Conservation (phyloP, 768 basidiomycete species). For the Mycena rosella region DNA sequence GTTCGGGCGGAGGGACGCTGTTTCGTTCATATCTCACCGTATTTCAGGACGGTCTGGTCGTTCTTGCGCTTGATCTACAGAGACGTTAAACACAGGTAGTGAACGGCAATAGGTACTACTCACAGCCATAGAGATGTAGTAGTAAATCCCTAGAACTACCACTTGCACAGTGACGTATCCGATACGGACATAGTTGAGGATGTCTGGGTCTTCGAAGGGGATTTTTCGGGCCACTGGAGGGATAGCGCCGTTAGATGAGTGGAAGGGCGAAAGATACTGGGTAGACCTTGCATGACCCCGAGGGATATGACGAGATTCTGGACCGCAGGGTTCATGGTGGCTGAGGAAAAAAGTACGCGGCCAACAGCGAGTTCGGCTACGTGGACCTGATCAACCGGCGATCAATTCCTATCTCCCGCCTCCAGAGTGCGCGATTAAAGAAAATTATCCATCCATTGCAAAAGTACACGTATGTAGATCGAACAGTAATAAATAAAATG, state of each 20-base stretch:
- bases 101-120: slow-evolving; percentile 40
- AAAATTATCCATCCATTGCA: neutral
- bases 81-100: slow-evolving; percentile 1
- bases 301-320: slow-evolving; percentile 92
- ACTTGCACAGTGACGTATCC: slow-evolving; percentile 85
- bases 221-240: slow-evolving; percentile 87
- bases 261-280: neutral
- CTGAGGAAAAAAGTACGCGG: neutral
- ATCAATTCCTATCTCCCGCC: neutral
- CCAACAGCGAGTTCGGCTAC: neutral
- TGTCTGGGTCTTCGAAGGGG: slow-evolving; percentile 89
- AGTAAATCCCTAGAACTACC: slow-evolving; percentile 81
- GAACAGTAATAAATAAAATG: slow-evolving; percentile 33
- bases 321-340: slow-evolving; percentile 78
- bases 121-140: slow-evolving; percentile 82
- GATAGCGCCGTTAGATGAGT: slow-evolving; percentile 18
- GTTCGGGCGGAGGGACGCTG: slow-evolving; percentile 13
- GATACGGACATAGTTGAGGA: slow-evolving; percentile 85
- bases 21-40: slow-evolving; percentile 64
- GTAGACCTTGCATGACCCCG: slow-evolving; percentile 89
- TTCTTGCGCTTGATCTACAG: slow-evolving; percentile 92
- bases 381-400: slow-evolving; percentile 8
- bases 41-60: slow-evolving; percentile 96
- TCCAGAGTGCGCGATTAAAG: neutral
- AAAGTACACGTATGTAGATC: slow-evolving; percentile 35